Percentiles rank a stretch among this genome's conserved stretches.
These are phyloP conservation scores for Porphyridium purpureum DNA, from an alignment of 23 red algal species.

Conservation along the genomic window DNA sequence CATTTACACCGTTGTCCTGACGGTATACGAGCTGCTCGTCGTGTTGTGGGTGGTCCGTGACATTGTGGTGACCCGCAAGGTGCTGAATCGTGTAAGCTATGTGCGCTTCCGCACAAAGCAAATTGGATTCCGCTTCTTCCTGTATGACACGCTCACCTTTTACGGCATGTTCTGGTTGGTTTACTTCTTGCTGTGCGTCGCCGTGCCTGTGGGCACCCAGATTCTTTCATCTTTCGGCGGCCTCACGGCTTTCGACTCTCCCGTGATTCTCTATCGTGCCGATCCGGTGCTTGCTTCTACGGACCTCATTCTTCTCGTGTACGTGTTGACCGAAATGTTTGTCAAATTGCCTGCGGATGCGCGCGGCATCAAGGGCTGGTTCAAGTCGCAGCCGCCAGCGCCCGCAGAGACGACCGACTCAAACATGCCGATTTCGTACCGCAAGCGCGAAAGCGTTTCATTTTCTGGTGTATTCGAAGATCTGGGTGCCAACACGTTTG, in stretches of 20 bases:
- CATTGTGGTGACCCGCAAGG: slow-evolving; percentile 26
- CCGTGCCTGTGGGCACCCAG: slow-evolving; percentile 24
- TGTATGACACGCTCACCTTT: slow-evolving; percentile 55
- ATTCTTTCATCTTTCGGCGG: too few species aligned
- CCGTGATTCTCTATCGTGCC: too few species aligned
- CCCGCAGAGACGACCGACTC: too few species aligned
- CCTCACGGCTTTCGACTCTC: too few species aligned
- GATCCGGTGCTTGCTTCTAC: too few species aligned
- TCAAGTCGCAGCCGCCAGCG: slow-evolving; percentile 22
- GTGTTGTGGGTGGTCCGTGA: slow-evolving; percentile 31
- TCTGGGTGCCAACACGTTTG: slow-evolving; percentile 40
- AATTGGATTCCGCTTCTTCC: slow-evolving; percentile 65
- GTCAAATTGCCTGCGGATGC: slow-evolving; percentile 53
- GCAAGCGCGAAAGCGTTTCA: slow-evolving; percentile 39
- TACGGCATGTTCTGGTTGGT: slow-evolving; percentile 47
- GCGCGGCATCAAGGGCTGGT: slow-evolving; percentile 31
- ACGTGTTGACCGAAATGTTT: slow-evolving; percentile 27
- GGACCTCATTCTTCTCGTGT: slow-evolving; percentile 39
- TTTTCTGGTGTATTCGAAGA: slow-evolving; percentile 30
- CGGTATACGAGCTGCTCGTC: slow-evolving; percentile 17
- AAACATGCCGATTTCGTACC: slow-evolving; percentile 46
- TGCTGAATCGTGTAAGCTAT: slow-evolving; percentile 30
- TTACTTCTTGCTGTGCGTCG: slow-evolving; percentile 25
- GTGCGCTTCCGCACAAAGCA: slow-evolving; percentile 61
- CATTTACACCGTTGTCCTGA: slow-evolving; percentile 19